Percentiles rank a stretch among this genome's conserved stretches.
Conservation (phyloP, 176 grass and related monocot genomes). For the Hsuehochloa calcarea region DNA sequence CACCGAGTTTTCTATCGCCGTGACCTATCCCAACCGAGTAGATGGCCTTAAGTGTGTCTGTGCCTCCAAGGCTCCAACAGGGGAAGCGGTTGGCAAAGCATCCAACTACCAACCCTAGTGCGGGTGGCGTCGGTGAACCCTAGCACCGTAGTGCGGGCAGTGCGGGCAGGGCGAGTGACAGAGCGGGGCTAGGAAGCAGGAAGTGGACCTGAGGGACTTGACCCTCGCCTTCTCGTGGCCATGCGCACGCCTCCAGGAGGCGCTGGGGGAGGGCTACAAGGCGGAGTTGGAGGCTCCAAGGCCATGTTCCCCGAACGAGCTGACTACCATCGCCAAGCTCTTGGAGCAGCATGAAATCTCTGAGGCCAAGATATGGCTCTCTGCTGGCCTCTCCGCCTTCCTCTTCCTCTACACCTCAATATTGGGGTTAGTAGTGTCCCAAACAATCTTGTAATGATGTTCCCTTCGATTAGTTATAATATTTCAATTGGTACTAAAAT, state of each 20-base stretch:
- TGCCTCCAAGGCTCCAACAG: too few species aligned
- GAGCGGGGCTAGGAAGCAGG: background rate
- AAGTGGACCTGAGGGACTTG: slow-evolving; percentile 64
- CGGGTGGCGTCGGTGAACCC: too few species aligned
- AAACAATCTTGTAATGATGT: background rate
- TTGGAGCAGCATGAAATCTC: slow-evolving; percentile 53
- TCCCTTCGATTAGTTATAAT: background rate
- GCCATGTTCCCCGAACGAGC: slow-evolving; percentile 35
- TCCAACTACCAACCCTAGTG: too few species aligned
- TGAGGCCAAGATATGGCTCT: slow-evolving; percentile 67
- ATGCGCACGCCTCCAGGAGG: slow-evolving; percentile 40
- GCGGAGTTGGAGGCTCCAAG: background rate
- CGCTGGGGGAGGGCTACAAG: slow-evolving; percentile 16
- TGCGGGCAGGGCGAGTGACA: too few species aligned
- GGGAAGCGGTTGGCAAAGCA: too few species aligned
- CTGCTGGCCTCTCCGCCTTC: slow-evolving; percentile 59
- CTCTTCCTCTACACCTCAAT: slow-evolving; percentile 84
- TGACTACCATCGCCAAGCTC: slow-evolving; percentile 37
- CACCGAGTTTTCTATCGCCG: too few species aligned
- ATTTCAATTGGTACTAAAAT: background rate
- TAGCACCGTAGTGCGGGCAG: too few species aligned
- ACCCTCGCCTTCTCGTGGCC: slow-evolving; percentile 65
- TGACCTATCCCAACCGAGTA: too few species aligned
- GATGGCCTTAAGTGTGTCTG: too few species aligned
- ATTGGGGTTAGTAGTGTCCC: slow-evolving; percentile 40